Conservation (phyloP, 2,329 filamentous ascomycete genomes). For the Lachnellula willkommii region DNA sequence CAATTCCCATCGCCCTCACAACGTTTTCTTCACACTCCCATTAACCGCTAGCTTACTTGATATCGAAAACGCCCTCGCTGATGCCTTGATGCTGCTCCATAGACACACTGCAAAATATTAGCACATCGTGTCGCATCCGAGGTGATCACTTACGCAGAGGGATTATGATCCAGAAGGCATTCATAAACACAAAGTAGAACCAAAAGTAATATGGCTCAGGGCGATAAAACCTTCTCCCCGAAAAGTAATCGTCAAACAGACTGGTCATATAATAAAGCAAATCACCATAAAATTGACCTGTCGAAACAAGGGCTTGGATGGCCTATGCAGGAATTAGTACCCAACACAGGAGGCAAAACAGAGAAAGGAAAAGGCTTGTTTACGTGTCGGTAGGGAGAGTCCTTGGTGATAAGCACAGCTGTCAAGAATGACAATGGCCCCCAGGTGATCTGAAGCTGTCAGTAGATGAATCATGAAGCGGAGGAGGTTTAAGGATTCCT, state of each 20-base stretch:
- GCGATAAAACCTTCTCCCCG: constrained; percentile 47
- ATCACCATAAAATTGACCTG: constrained; percentile 42
- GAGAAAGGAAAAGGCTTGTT: too few relatives aligned
- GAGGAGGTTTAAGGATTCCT: constrained; percentile 1
- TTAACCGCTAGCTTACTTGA: constrained; percentile 6
- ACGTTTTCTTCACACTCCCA: constrained; percentile 12
- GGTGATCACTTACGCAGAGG: constrained; percentile 44
- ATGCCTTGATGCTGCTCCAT: constrained; percentile 21
- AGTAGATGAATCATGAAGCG: neutral
- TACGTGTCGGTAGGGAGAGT: constrained; percentile 40
- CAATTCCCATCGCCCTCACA: constrained; percentile 1
- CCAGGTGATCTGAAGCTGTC: constrained; percentile 43
- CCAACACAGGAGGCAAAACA: too few relatives aligned
- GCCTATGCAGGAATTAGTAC: constrained; percentile 16
- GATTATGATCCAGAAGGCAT: constrained; percentile 54
- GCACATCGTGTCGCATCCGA: neutral
- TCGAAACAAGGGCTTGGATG: constrained; percentile 35
- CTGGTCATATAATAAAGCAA: constrained; percentile 57
- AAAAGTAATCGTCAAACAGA: constrained; percentile 41
- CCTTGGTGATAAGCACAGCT: constrained; percentile 40
- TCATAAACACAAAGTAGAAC: constrained; percentile 58
- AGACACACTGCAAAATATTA: constrained; percentile 18
- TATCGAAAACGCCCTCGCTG: constrained; percentile 20
- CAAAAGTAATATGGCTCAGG: constrained; percentile 59
- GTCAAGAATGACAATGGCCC: constrained; percentile 53